Evolutionary conservation across 148 eudicot species (phyloP).

Genomic region (Rhododendron simsii): DNA sequence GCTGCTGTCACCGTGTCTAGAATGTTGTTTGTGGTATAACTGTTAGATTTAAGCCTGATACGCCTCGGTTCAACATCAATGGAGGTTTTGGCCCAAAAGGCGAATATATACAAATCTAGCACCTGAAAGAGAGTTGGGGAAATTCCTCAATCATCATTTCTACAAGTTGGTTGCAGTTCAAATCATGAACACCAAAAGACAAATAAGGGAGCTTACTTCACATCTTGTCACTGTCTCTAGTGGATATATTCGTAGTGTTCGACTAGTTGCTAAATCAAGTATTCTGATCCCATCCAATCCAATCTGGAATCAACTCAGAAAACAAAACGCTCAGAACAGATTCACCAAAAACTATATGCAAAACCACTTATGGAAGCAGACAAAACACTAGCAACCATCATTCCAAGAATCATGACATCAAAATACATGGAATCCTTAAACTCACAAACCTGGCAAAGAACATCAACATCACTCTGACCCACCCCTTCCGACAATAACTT

Average conservation of each 20-base stretch:
- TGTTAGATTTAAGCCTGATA: conserved; percentile 76
- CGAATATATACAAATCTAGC: conserved; percentile 76
- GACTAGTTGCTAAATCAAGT: conserved; percentile 77
- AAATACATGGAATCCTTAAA: background rate
- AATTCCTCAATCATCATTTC: background rate
- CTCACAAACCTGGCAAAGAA: conserved; percentile 77
- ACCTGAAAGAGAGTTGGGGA: conserved; percentile 38
- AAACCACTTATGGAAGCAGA: background rate
- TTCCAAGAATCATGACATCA: background rate
- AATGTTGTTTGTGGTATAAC: conserved; percentile 75
- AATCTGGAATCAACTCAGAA: conserved; percentile 38
- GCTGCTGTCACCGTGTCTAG: conserved; percentile 89
- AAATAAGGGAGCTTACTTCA: conserved; percentile 50
- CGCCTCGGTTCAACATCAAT: conserved; percentile 69
- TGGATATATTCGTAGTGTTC: conserved; percentile 68
- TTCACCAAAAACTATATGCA: background rate
- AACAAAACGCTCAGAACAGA: background rate
- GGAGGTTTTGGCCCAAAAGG: conserved; percentile 85
- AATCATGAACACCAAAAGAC: background rate
- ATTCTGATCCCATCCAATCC: conserved; percentile 87
- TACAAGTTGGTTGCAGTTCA: background rate
- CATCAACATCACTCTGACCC: conserved; percentile 73
- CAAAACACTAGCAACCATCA: background rate
- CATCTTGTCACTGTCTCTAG: conserved; percentile 73
- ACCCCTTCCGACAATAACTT: conserved; percentile 64